Conservation (phyloP, 805 yeast genomes). For the Scheffersomyces coipomensis region DNA sequence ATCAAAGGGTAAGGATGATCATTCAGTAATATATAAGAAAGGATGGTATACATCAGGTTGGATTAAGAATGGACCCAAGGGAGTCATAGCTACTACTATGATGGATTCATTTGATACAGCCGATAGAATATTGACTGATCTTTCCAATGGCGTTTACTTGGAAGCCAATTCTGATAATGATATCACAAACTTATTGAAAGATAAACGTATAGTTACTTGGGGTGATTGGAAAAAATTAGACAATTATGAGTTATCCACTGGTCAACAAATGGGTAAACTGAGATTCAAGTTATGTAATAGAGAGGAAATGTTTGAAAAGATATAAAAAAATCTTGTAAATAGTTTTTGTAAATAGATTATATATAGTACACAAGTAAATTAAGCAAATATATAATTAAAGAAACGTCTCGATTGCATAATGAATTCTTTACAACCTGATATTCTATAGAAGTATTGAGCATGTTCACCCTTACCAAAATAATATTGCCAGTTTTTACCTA, state of each 20-base stretch:
- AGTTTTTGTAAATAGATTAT: too few relatives aligned
- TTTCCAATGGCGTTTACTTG: slow-evolving; percentile 26
- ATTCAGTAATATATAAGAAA: slow-evolving; percentile 21
- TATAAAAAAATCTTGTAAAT: slow-evolving; percentile 33
- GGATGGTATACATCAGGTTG: slow-evolving; percentile 86
- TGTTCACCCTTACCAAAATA: slow-evolving; percentile 27
- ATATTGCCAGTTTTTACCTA: slow-evolving; percentile 19
- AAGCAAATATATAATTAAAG: too few relatives aligned
- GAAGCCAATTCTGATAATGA: slow-evolving; percentile 18
- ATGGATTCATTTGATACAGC: slow-evolving; percentile 78
- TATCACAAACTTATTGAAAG: slow-evolving; percentile 8
- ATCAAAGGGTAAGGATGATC: slow-evolving; percentile 12
- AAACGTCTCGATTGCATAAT: background rate
- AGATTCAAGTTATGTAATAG: slow-evolving; percentile 55
- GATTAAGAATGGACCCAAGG: slow-evolving; percentile 83
- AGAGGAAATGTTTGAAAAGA: slow-evolving; percentile 48
- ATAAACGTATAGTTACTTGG: slow-evolving; percentile 50
- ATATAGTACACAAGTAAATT: too few relatives aligned
- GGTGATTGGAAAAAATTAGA: slow-evolving; percentile 63
- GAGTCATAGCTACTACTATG: slow-evolving; percentile 91
- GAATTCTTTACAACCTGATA: slow-evolving; percentile 28
- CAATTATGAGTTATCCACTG: slow-evolving; percentile 48
- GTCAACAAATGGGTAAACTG: slow-evolving; percentile 47
- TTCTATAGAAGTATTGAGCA: slow-evolving; percentile 25
- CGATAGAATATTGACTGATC: slow-evolving; percentile 59